phyloP scores from a whole-genome alignment of 352 stramenopile genomes.

The Phytophthora megakarya region DNA sequence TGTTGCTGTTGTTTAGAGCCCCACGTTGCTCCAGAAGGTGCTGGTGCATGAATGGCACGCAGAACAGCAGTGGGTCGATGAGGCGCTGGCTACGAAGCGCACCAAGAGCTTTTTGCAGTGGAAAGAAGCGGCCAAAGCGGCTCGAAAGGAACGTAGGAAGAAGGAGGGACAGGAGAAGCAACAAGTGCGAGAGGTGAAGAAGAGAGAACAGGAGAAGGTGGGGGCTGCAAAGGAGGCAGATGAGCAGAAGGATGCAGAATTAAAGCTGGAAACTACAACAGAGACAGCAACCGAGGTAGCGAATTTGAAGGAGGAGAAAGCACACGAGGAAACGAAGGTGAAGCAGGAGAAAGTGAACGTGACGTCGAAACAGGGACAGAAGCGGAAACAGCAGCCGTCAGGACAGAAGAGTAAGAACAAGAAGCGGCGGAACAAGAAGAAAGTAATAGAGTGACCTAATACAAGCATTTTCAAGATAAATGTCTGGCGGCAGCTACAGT shows the following conservation, averaged over 20 bases:
- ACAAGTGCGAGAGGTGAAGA: constrained; percentile 40
- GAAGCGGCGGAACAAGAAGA: constrained; percentile 21
- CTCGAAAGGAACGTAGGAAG: constrained; percentile 65
- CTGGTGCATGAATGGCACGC: constrained; percentile 72
- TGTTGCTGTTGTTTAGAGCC: constrained; percentile 40
- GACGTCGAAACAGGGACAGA: constrained; percentile 5
- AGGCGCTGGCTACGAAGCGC: constrained; percentile 48
- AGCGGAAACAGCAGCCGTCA: constrained; percentile 10
- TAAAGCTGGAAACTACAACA: background rate
- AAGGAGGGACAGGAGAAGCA: constrained; percentile 56
- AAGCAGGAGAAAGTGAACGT: background rate
- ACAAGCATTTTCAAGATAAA: background rate
- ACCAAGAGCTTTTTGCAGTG: constrained; percentile 70
- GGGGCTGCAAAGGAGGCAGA: background rate
- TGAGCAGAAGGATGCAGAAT: background rate
- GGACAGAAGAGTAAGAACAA: constrained; percentile 27
- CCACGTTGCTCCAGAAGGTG: constrained; percentile 60
- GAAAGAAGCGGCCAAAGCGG: constrained; percentile 66
- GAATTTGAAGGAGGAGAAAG: background rate
- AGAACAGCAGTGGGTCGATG: constrained; percentile 64
- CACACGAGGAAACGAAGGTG: background rate
- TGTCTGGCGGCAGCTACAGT: no score
- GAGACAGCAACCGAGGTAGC: no score
- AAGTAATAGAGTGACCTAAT: constrained; percentile 18
- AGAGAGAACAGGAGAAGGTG: constrained; percentile 37